These are phyloP conservation scores for Orbilia brochopaga DNA, from an alignment of 2,329 filamentous ascomycete genomes.

Conservation along the genomic window DNA sequence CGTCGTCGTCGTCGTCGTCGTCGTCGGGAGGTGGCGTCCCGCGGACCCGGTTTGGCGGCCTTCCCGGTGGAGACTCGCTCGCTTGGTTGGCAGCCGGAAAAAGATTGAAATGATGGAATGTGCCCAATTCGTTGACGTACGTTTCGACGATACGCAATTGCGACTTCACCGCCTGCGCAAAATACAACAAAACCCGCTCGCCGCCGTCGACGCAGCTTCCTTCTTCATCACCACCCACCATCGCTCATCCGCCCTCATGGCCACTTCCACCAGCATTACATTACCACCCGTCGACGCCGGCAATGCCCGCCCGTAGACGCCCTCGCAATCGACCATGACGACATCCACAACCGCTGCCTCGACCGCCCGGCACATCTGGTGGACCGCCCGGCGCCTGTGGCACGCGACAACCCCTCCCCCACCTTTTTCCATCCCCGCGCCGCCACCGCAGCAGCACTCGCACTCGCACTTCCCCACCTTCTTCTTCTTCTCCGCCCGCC, in stretches of 20 bases:
- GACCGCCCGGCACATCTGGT: slow-evolving; percentile 21
- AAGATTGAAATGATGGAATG: no score
- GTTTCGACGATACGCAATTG: no score
- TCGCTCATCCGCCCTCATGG: no score
- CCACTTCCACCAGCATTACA: neutral
- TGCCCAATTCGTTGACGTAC: no score
- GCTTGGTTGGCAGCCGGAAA: no score
- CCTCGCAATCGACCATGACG: slow-evolving; percentile 4
- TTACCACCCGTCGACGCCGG: neutral
- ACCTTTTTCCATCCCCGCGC: slow-evolving; percentile 12
- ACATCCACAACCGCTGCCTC: slow-evolving; percentile 13
- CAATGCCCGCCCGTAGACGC: slow-evolving; percentile 7
- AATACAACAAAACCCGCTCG: no score
- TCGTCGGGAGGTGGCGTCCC: neutral
- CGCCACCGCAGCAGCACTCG: slow-evolving; percentile 11
- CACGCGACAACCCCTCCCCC: slow-evolving; percentile 49
- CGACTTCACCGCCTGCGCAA: no score
- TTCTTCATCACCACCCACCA: no score
- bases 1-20: neutral
- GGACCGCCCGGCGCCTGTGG: slow-evolving; percentile 38
- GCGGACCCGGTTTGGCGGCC: no score
- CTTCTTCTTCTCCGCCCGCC: slow-evolving; percentile 28
- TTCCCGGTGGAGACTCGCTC: no score
- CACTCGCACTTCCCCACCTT: slow-evolving; percentile 13
- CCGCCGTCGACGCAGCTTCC: no score